A percentile compares a stretch with the other conserved stretches of the same genome.
phyloP scores from a whole-genome alignment of 1,139 yeast species.

The Blastobotrys arbuscula region DNA sequence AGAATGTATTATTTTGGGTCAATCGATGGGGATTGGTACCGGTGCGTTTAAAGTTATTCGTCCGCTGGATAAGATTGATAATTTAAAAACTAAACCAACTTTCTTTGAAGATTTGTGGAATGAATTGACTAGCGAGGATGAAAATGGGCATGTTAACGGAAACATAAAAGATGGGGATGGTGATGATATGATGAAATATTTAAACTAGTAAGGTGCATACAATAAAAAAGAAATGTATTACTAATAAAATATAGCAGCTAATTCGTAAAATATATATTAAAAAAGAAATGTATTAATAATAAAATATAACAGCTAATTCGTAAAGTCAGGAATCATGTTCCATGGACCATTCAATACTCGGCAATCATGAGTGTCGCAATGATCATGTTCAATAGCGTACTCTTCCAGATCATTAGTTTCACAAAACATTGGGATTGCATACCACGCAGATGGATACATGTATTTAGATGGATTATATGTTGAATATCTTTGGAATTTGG shows the following conservation, averaged over 20 bases:
- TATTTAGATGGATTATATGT: conserved; percentile 1
- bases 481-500: neutral
- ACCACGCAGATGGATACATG: conserved; percentile 8
- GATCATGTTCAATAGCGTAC: conserved; percentile 6
- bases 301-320: neutral
- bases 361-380: neutral
- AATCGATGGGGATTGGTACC: conserved; percentile 96
- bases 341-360: conserved; percentile 4
- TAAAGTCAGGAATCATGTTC: conserved; percentile 6
- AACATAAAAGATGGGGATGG: neutral
- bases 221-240: neutral
- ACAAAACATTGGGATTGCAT: conserved; percentile 8
- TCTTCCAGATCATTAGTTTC: conserved; percentile 8
- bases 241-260: no score
- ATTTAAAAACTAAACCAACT: conserved; percentile 20
- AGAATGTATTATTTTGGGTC: conserved; percentile 96
- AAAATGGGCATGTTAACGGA: neutral
- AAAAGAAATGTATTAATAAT: neutral
- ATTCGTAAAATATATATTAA: neutral
- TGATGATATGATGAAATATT: neutral
- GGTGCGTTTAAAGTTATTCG: conserved; percentile 78
- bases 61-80: conserved; percentile 26
- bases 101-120: conserved; percentile 28
- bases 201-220: neutral
- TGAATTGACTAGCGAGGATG: conserved; percentile 4